Base-by-base conservation (phyloP, 768 basidiomycete genomes). In the Suillus subalutaceus region DNA sequence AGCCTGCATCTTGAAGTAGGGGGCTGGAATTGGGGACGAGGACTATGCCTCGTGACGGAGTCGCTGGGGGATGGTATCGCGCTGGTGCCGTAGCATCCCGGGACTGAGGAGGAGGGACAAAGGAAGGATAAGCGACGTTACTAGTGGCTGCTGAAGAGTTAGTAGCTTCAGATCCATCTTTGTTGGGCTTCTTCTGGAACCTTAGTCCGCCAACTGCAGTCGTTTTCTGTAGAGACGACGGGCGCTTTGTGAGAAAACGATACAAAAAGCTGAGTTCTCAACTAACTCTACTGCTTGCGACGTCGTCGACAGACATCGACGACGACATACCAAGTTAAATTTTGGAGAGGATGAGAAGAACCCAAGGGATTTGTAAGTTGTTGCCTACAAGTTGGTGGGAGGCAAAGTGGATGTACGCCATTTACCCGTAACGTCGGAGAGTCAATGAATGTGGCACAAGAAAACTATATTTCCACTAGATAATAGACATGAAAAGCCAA, bases 21-120 rank as follows among this genome's bases (percentile, higher is more conserved):
- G 91, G 90, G 68, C 90, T 93, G 63, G 93, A 93, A 78, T 83
- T 90, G 58, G 92, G 92, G 30, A 92, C 91, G 63, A 93, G 87
- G 61, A 93, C 78, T 64, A 79, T 86, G 73, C 85, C 86, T 53
- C 81, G 79, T 12, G 84, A 79, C 9, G 87, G 78, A 70, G 67
- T 82, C 72, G 75, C 76, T 50, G 72, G 82, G 71, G 80, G 84
- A 84, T 84, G 87, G 75, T 72, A 91, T 66, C 86, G 87, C 65
- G 89, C 87, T 76, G 84, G 72, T 46, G 86, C 77, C n/a, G 89
- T 90, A 53, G 85, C 90, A 81, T 93, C 92, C 71, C 91, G 86
- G 66, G 90, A 91, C 80, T 93, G 92, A 44, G 84, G 56, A 9
- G 89, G 89, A 66, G 83, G 87, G 16, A 70, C 66, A 50, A 72